Evolutionary conservation across 371 early-diverging fungal genomes (phyloP), one percentile per base, ranked within the genome.

Genomic region (Hamiltosporidium tvaerminnensis): DNA sequence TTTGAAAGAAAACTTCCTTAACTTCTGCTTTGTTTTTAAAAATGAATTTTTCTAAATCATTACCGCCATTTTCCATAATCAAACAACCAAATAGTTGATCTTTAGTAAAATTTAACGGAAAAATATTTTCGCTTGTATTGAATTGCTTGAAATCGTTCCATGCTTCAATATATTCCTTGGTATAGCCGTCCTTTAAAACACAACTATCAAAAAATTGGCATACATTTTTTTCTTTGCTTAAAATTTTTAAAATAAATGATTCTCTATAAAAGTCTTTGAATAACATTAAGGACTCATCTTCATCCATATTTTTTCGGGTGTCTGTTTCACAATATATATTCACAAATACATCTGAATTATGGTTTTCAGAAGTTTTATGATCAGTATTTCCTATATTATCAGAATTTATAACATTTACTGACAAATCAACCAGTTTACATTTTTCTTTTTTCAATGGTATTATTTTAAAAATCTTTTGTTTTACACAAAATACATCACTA

Each of bases 381-480:
- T 5, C 5, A 44, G 14, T 44, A 9, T 5, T 14, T 9, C 44
- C 5, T 44, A 9, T 14, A 5, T 44, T 44, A 44, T 44, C 5
- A 44, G 14, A 44, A 23, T 23, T 23, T 23, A 23, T 23, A 23
- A 23, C 23, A 23, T 23, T 23, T 23, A 23, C 23, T 34, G 10
- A 32, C n/a, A 34, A 31, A n/a, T 50, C 50, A 50, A 12, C 30
- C 30, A 50, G 4, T 33, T 57, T 61, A 3, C 44, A 38, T 30
- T 63, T 34, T 12, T 32, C 2, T 12, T 36, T 34, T 30, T 44
- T 60, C 1, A 75, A 49, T 14, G 71, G 67, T 50, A 75, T 60
- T 30, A 75, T 65, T 63, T 75, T 75, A 55, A 69, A 71, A 38
- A 72, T 60, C 12, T 47, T 31, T 9, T 57, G 38, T n/a, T 60